A percentile compares a stretch with the other conserved stretches of the same genome.
phyloP scores from a whole-genome alignment of 768 basidiomycete genomes.

The Kwoniella sp. region DNA sequence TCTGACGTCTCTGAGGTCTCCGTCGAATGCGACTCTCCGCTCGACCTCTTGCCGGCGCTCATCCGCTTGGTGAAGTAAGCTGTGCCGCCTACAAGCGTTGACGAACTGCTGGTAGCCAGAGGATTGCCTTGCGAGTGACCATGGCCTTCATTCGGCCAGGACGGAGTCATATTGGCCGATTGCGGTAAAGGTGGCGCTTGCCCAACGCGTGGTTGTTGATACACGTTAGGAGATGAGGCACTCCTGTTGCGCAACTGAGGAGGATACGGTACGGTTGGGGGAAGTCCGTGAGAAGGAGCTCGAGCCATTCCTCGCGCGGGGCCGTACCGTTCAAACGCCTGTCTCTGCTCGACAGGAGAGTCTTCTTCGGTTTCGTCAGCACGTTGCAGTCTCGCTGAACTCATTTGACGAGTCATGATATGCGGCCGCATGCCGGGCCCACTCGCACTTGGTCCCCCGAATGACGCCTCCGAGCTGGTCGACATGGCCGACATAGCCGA shows the following conservation, averaged over 20 bases:
- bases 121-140: not conserved
- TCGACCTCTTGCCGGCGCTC: conserved; percentile 47
- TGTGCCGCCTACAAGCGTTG: conserved; percentile 42
- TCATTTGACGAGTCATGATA: conserved; percentile 24
- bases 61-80: conserved; percentile 43
- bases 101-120: conserved; percentile 24
- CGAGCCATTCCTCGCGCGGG: conserved; percentile 38
- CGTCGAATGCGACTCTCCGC: conserved; percentile 54
- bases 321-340: conserved; percentile 27
- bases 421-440: conserved; percentile 8
- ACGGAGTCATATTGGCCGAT: not conserved
- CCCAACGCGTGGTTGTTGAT: conserved; percentile 46
- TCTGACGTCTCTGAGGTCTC: conserved; percentile 63
- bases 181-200: conserved; percentile 22
- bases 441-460: conserved; percentile 20
- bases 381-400: conserved; percentile 22
- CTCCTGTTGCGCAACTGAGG: conserved; percentile 56
- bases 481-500: conserved; percentile 51
- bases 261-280: conserved; percentile 29
- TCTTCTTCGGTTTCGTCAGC: conserved; percentile 45
- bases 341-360: conserved; percentile 23
- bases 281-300: conserved; percentile 39
- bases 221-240: conserved; percentile 58
- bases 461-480: conserved; percentile 43
- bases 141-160: conserved; percentile 5